Conservation (phyloP, 106 monocot species). For the Apostasia ramifera region DNA sequence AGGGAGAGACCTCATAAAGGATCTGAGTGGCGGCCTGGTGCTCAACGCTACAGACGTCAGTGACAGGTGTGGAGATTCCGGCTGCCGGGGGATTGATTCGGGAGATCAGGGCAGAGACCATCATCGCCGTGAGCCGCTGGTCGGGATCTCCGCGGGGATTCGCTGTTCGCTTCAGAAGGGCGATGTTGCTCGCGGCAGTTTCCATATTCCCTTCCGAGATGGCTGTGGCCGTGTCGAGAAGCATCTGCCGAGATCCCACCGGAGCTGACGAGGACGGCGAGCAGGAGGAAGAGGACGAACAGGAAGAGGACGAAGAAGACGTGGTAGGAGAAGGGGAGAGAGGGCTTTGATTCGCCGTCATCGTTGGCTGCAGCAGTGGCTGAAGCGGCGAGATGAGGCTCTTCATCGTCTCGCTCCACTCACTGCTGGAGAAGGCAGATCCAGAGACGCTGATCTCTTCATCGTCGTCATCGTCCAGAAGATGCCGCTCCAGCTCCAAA, state of each 20-base stretch:
- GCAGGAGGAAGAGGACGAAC: conserved; percentile 14
- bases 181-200: conserved; percentile 19
- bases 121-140: conserved; percentile 46
- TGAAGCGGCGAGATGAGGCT: conserved; percentile 4
- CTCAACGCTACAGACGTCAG: conserved; percentile 33
- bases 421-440: conserved; percentile 28
- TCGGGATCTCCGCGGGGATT: conserved; percentile 51
- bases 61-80: neutral
- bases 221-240: conserved; percentile 42
- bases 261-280: conserved; percentile 15
- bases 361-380: neutral
- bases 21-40: conserved; percentile 25
- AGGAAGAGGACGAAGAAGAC: conserved; percentile 19
- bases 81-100: conserved; percentile 19
- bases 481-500: conserved; percentile 36
- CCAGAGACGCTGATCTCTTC: conserved; percentile 23
- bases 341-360: neutral
- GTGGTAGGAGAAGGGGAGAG: conserved; percentile 33
- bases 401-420: conserved; percentile 27
- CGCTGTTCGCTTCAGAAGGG: conserved; percentile 19
- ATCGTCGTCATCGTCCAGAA: conserved; percentile 35
- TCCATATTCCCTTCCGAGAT: conserved; percentile 39
- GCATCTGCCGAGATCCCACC: conserved; percentile 27
- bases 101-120: conserved; percentile 27
- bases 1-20: conserved; percentile 39